Conservation (phyloP, 2,329 filamentous ascomycete species). For the Venturia asperata region DNA sequence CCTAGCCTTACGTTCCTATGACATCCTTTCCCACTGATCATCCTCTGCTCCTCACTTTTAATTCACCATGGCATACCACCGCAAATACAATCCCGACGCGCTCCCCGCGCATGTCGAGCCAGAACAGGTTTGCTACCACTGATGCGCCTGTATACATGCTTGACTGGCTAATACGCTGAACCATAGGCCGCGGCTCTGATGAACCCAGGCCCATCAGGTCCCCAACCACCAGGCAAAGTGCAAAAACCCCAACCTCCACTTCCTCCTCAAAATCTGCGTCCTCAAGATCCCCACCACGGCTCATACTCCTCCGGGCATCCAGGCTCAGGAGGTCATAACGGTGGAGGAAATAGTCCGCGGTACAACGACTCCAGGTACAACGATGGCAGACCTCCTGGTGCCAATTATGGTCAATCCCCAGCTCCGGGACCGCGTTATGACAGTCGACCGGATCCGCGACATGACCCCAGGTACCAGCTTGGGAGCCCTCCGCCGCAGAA, state of each 20-base stretch:
- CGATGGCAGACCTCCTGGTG: neutral
- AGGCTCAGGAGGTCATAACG: slow-evolving; percentile 29
- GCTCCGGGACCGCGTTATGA: slow-evolving; percentile 25
- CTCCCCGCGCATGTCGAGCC: slow-evolving; percentile 84
- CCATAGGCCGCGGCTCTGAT: slow-evolving; percentile 25
- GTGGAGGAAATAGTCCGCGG: slow-evolving; percentile 26
- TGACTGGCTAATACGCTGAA: slow-evolving; percentile 19
- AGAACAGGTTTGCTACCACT: slow-evolving; percentile 47
- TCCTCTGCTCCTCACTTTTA: neutral
- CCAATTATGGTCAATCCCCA: neutral
- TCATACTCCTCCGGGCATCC: slow-evolving; percentile 27
- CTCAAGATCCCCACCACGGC: slow-evolving; percentile 31
- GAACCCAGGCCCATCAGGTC: slow-evolving; percentile 37
- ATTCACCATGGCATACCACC: slow-evolving; percentile 80
- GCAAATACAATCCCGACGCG: slow-evolving; percentile 86
- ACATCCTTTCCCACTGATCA: neutral
- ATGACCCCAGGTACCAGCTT: slow-evolving; percentile 31
- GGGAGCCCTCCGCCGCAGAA: slow-evolving; percentile 42
- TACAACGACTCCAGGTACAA: slow-evolving; percentile 17
- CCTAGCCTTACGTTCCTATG: neutral
- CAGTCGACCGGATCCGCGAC: slow-evolving; percentile 23
- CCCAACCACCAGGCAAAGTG: slow-evolving; percentile 30
- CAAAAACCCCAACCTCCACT: slow-evolving; percentile 25
- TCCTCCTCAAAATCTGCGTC: slow-evolving; percentile 32
- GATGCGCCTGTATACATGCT: neutral